A percentile compares a stretch with the other conserved stretches of the same genome.
Conservation (phyloP, 2,329 filamentous ascomycete genomes). For the Ceratocystis eucalypticola region DNA sequence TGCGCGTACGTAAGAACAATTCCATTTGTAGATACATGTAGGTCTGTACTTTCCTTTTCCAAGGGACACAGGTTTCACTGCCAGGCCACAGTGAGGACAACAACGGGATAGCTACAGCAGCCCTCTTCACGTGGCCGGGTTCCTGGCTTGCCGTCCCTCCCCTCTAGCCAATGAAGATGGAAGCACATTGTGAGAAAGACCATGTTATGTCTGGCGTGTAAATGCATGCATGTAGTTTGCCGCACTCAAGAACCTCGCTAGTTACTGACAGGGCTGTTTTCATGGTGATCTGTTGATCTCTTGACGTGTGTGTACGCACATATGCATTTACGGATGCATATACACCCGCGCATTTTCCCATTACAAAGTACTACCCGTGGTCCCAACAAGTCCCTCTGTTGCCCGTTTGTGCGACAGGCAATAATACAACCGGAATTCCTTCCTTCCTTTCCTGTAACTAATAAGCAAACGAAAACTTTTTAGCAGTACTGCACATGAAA, state of each 20-base stretch:
- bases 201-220: too few relatives aligned
- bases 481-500: not conserved
- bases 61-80: not conserved
- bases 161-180: not conserved
- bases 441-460: not conserved
- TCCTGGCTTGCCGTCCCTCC: not conserved
- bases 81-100: not conserved
- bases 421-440: not conserved
- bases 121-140: not conserved
- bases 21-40: too few relatives aligned
- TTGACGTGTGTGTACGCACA: not conserved
- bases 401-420: not conserved
- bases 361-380: too few relatives aligned
- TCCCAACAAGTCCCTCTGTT: not conserved
- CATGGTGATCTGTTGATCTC: too few relatives aligned
- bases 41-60: not conserved
- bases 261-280: too few relatives aligned
- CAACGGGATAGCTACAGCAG: not conserved
- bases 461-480: not conserved
- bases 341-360: not conserved
- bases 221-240: not conserved
- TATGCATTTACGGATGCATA: not conserved
- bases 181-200: not conserved
- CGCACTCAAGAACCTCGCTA: not conserved
- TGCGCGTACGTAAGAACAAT: too few relatives aligned